A percentile compares a stretch with the other conserved stretches of the same genome.
phyloP scores from a whole-genome alignment of 306 rosid species.

The Comarum palustre region DNA sequence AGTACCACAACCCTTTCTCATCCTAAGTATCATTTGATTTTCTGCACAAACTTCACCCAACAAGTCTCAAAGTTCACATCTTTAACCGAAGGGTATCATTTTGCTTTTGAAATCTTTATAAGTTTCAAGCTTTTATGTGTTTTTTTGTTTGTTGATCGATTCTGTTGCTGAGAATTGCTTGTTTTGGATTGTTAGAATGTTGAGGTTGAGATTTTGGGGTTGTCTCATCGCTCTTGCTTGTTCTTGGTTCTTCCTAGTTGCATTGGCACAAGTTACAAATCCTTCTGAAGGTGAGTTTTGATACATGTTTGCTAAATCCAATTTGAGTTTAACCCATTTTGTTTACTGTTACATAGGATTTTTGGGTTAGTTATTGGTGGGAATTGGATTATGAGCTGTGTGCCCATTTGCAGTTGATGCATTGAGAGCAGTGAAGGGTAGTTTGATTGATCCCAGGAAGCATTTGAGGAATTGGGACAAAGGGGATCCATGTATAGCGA shows the following conservation, averaged over 20 bases:
- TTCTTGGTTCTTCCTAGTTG: slow-evolving; percentile 34
- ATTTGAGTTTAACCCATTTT: background rate
- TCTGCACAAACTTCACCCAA: background rate
- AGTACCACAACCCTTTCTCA: background rate
- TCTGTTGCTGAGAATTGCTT: background rate
- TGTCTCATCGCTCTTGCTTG: slow-evolving; percentile 37
- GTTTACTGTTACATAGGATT: background rate
- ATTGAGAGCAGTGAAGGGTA: slow-evolving; percentile 51
- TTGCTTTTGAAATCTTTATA: background rate
- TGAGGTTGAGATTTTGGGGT: slow-evolving; percentile 38
- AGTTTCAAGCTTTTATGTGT: background rate
- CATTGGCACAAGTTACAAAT: slow-evolving; percentile 41
- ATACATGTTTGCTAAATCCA: background rate
- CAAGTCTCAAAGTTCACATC: background rate
- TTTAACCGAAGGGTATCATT: background rate
- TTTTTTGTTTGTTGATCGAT: background rate
- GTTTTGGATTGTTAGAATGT: slow-evolving; percentile 43
- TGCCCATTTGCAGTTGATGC: slow-evolving; percentile 54
- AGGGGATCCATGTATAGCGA: slow-evolving; percentile 66
- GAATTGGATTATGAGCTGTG: slow-evolving; percentile 7
- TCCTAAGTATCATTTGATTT: background rate
- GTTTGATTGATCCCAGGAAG: slow-evolving; percentile 52
- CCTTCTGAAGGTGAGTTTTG: slow-evolving; percentile 67
- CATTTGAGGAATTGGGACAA: slow-evolving; percentile 51
- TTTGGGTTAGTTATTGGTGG: background rate